Conservation (phyloP, 345 rosid species). For the Dimocarpus longan region DNA sequence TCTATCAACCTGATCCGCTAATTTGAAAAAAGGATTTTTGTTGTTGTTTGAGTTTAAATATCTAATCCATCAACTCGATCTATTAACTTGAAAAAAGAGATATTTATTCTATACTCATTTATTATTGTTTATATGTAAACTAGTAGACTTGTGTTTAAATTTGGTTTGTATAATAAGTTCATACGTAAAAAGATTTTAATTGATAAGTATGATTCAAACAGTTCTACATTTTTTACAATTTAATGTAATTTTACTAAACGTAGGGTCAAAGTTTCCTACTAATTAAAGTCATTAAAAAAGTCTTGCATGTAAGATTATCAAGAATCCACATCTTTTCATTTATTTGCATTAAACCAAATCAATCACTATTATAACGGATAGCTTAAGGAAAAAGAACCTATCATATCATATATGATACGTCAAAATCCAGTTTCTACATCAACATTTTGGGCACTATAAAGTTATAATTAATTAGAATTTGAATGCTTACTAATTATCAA, state of each 20-base stretch:
- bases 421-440: background rate
- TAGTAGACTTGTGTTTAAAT: no score
- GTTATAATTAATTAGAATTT: background rate
- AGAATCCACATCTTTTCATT: background rate
- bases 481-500: background rate
- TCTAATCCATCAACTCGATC: background rate
- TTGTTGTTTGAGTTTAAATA: no score
- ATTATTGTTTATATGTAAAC: no score
- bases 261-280: background rate
- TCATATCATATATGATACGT: slow-evolving; percentile 1
- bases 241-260: background rate
- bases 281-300: background rate
- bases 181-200: no score
- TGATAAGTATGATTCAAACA: no score
- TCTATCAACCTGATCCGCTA: no score
- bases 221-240: background rate
- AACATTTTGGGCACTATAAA: background rate
- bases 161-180: no score
- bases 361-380: background rate
- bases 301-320: background rate
- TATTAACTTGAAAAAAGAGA: background rate
- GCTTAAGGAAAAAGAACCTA: background rate
- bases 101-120: no score
- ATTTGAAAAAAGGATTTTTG: no score
- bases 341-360: background rate